Base-by-base conservation (phyloP, 1,139 yeast genomes). In the Kodamaea derodonti region DNA sequence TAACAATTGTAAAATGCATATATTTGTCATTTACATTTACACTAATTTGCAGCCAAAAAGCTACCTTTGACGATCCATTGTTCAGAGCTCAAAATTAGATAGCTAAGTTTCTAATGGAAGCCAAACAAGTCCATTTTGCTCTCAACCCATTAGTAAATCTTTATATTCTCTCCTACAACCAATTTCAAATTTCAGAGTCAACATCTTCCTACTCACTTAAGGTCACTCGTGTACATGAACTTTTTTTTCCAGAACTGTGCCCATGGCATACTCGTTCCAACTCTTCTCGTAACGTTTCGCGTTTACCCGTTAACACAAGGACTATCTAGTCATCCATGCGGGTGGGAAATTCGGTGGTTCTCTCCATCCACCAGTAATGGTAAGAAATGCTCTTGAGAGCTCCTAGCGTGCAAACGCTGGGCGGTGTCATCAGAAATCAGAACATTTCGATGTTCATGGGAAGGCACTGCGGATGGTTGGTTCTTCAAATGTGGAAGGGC, bases 311-410 rank as follows among this genome's bases (percentile, higher is more conserved):
- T 49, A 45, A 65, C 84, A 63, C 48, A 71, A 67, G 69, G 69
- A 56, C 41, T 32, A 24, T 17, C 27, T 35, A 25, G 28, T 12
- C 15, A 14, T 28, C 30, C 52, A 48, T 30, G 72, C 79, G 82
- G 83, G 85, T 80, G 86, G 86, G 86, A 80, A 80, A 80, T 80
- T 80, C 86, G 86, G 86, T 80, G 86, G 75, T 72, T 58, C 78
- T 56, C 84, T 52, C 80, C 79, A 69, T 71, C 77, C 75, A 50
- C 38, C 42, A 31, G 35, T 34, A 33, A 36, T 14, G 28, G 28
- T 25, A 25, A 12, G 23, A 9, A 11, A 16, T 71, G 68, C 84
- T 78, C 84, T 55, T 76, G 84, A 78, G 84, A 77, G 84, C 66
- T 52, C 57, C 78, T 79, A 48, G 81, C 84, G 83, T 72, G 82